A percentile compares a stretch with the other conserved stretches of the same genome.
Evolutionary conservation across 306 rosid species (phyloP).

Genomic region (Vigna trinervia): DNA sequence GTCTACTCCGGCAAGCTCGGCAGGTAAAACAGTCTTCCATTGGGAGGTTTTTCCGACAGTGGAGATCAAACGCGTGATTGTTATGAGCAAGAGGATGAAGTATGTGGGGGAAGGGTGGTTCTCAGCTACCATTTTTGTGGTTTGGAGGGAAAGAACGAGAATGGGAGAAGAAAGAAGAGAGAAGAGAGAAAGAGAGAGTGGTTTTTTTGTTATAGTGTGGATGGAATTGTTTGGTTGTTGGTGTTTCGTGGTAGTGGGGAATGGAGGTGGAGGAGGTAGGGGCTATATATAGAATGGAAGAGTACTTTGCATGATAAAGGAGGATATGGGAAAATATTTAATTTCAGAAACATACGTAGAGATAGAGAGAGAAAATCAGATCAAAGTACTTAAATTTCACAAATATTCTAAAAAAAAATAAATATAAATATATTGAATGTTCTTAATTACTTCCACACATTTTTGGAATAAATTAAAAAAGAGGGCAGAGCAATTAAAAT

Average conservation of each 20-base stretch:
- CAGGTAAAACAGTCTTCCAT: constrained; percentile 37
- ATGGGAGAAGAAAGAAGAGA: neutral
- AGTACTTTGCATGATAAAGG: constrained; percentile 55
- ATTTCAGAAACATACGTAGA: neutral
- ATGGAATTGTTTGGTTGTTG: neutral
- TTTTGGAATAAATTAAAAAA: neutral
- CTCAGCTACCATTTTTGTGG: constrained; percentile 47
- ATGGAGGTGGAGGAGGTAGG: constrained; percentile 24
- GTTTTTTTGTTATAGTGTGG: neutral
- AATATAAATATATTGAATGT: too few relatives aligned
- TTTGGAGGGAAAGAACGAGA: constrained; percentile 35
- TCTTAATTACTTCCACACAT: neutral
- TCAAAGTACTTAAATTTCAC: too few relatives aligned
- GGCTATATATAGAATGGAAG: constrained; percentile 46
- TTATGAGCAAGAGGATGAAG: constrained; percentile 50
- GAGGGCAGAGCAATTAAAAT: neutral
- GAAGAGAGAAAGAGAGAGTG: too few relatives aligned
- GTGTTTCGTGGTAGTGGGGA: constrained; percentile 35
- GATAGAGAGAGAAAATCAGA: neutral
- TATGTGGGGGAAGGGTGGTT: constrained; percentile 47
- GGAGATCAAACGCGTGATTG: constrained; percentile 57
- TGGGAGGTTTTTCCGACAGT: constrained; percentile 58
- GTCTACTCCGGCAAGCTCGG: neutral
- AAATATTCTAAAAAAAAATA: too few relatives aligned
- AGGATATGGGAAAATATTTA: constrained; percentile 9